phyloP scores from a whole-genome alignment of 2,329 filamentous ascomycete species.

The Ophiostoma tasmaniense region DNA sequence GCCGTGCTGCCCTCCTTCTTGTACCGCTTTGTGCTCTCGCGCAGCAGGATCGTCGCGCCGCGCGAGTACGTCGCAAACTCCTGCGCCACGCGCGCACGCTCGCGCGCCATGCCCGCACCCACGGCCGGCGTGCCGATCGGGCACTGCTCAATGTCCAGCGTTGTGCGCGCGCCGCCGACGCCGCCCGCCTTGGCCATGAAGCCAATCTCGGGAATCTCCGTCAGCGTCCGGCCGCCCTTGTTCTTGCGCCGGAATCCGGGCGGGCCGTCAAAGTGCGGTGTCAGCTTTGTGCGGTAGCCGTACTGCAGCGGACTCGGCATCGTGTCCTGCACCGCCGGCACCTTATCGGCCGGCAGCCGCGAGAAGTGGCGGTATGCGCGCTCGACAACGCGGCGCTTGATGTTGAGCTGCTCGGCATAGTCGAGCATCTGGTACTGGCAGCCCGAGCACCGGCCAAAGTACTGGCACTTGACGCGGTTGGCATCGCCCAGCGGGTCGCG shows the following conservation, averaged over 20 bases:
- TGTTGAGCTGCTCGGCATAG: conserved; percentile 73
- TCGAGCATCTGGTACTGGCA: conserved; percentile 98
- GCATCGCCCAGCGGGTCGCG: conserved; percentile 60
- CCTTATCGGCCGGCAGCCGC: conserved; percentile 61
- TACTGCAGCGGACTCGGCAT: conserved; percentile 87
- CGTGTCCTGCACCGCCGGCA: conserved; percentile 73
- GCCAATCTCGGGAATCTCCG: conserved; percentile 68
- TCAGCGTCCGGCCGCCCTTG: conserved; percentile 37
- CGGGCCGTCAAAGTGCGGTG: conserved; percentile 86
- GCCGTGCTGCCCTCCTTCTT: conserved; percentile 31
- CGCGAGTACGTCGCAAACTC: conserved; percentile 65
- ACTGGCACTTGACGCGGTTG: conserved; percentile 66
- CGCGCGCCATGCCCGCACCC: conserved; percentile 65
- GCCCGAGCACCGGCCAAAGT: conserved; percentile 80
- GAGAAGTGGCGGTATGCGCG: conserved; percentile 92
- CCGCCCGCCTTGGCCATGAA: conserved; percentile 66
- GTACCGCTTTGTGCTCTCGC: conserved; percentile 71
- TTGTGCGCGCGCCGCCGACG: conserved; percentile 52
- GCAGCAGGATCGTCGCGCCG: conserved; percentile 80
- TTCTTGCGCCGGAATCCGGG: conserved; percentile 43
- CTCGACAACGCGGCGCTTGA: conserved; percentile 80
- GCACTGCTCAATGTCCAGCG: conserved; percentile 94
- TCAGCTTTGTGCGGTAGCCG: conserved; percentile 92
- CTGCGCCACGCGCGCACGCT: conserved; percentile 64
- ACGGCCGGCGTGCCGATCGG: conserved; percentile 88